Percentiles rank a stretch among this genome's conserved stretches.
phyloP scores from a whole-genome alignment of 2,329 filamentous ascomycete genomes.

The Cladosporium halotolerans region DNA sequence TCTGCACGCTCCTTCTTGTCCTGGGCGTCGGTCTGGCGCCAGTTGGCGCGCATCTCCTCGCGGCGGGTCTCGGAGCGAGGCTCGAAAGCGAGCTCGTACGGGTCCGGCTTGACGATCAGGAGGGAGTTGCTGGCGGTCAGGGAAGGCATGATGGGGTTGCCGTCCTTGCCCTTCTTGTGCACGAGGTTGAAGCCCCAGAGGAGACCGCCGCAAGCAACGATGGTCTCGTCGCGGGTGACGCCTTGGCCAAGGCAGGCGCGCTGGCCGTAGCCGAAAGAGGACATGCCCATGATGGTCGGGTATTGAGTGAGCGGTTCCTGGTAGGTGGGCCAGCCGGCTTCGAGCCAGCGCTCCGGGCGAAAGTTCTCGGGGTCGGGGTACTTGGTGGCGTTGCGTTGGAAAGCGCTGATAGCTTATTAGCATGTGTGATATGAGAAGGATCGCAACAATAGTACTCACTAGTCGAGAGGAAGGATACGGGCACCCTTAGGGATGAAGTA shows the following conservation, averaged over 20 bases:
- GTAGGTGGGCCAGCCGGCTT: slow-evolving; percentile 57
- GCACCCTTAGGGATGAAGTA: slow-evolving; percentile 49
- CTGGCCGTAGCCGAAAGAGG: slow-evolving; percentile 60
- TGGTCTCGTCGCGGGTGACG: slow-evolving; percentile 56
- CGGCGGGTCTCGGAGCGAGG: slow-evolving; percentile 40
- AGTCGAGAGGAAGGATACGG: slow-evolving; percentile 49
- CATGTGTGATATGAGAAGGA: too few relatives aligned
- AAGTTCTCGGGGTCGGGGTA: slow-evolving; percentile 61
- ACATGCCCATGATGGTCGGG: slow-evolving; percentile 58
- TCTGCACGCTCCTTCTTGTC: slow-evolving; percentile 31
- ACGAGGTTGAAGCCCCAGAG: slow-evolving; percentile 44
- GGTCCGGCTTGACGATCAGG: slow-evolving; percentile 53
- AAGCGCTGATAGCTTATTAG: slow-evolving; percentile 36
- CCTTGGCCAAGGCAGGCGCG: slow-evolving; percentile 57
- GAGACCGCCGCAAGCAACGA: slow-evolving; percentile 47
- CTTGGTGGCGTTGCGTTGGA: slow-evolving; percentile 52
- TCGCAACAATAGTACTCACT: slow-evolving; percentile 28
- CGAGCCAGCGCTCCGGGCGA: slow-evolving; percentile 57
- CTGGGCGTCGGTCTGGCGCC: slow-evolving; percentile 33
- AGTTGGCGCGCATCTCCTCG: slow-evolving; percentile 34
- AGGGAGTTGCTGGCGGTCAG: slow-evolving; percentile 49
- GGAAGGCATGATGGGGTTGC: slow-evolving; percentile 30
- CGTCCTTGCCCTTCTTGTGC: slow-evolving; percentile 35
- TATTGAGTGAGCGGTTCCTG: slow-evolving; percentile 58
- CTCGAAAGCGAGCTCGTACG: slow-evolving; percentile 50